These are phyloP conservation scores for Kwoniella mangroviensis DNA, from an alignment of 768 basidiomycete species.

Conservation along the genomic window DNA sequence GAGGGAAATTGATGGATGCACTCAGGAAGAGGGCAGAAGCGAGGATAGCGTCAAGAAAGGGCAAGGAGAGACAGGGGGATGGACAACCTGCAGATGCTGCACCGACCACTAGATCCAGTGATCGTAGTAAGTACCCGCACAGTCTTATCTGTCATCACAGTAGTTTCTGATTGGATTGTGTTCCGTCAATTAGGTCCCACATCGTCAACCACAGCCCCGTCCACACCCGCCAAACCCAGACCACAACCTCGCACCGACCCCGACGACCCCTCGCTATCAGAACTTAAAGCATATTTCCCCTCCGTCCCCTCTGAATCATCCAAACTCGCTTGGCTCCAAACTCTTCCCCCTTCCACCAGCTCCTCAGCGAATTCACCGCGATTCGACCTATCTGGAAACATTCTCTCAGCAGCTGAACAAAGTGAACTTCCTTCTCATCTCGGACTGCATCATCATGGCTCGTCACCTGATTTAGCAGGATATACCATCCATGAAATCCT, in stretches of 20 bases:
- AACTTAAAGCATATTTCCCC: conserved; percentile 65
- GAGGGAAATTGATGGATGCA: conserved; percentile 24
- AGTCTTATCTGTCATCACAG: neutral
- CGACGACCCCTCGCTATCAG: conserved; percentile 19
- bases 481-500: conserved; percentile 89
- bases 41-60: conserved; percentile 18
- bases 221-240: neutral
- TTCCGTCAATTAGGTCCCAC: neutral
- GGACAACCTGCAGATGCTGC: neutral
- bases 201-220: neutral
- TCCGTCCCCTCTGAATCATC: conserved; percentile 70
- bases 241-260: neutral
- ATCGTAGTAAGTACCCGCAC: neutral
- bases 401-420: conserved; percentile 66
- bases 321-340: conserved; percentile 79
- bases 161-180: neutral
- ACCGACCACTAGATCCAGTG: neutral
- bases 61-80: conserved; percentile 1
- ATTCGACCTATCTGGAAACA: conserved; percentile 72
- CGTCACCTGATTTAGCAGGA: conserved; percentile 72
- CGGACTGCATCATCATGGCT: conserved; percentile 89
- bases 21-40: conserved; percentile 35
- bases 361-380: conserved; percentile 59
- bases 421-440: conserved; percentile 75
- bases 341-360: conserved; percentile 26